phyloP scores from a whole-genome alignment of 768 basidiomycete species.

The Rhizopogon roseolus region DNA sequence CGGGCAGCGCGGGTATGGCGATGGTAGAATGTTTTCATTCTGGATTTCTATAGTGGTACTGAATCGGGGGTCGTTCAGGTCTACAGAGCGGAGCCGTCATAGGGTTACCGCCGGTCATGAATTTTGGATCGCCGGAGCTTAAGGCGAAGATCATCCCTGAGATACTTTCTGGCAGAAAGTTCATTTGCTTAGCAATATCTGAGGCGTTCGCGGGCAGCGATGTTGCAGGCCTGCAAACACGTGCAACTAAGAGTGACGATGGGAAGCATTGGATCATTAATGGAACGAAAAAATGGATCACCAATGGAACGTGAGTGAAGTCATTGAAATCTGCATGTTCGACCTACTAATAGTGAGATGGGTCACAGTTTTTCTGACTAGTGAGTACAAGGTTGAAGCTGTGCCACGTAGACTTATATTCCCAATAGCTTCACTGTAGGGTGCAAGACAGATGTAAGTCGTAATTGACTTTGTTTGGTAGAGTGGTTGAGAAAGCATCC shows the following conservation, averaged over 20 bases:
- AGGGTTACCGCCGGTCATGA: slow-evolving; percentile 79
- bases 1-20: slow-evolving; percentile 73
- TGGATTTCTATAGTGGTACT: neutral
- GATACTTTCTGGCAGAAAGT: slow-evolving; percentile 71
- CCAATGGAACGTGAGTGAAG: slow-evolving; percentile 56
- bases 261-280: slow-evolving; percentile 84
- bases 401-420: slow-evolving; percentile 16
- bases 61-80: slow-evolving; percentile 20
- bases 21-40: slow-evolving; percentile 41
- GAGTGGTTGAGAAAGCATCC: neutral
- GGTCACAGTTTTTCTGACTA: slow-evolving; percentile 29
- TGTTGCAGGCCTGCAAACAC: slow-evolving; percentile 74
- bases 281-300: slow-evolving; percentile 84
- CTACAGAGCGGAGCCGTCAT: slow-evolving; percentile 74
- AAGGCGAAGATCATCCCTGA: slow-evolving; percentile 57
- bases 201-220: slow-evolving; percentile 89
- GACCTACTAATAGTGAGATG: neutral
- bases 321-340: neutral
- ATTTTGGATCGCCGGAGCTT: slow-evolving; percentile 68
- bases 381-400: slow-evolving; percentile 27
- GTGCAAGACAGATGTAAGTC: slow-evolving; percentile 53
- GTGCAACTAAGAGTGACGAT: slow-evolving; percentile 74
- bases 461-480: slow-evolving; percentile 7
- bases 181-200: slow-evolving; percentile 82
- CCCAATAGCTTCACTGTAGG: slow-evolving; percentile 59